A percentile compares a stretch with the other conserved stretches of the same genome.
Conservation (phyloP, 2,329 filamentous ascomycete species). For the Leptographium flavum region DNA sequence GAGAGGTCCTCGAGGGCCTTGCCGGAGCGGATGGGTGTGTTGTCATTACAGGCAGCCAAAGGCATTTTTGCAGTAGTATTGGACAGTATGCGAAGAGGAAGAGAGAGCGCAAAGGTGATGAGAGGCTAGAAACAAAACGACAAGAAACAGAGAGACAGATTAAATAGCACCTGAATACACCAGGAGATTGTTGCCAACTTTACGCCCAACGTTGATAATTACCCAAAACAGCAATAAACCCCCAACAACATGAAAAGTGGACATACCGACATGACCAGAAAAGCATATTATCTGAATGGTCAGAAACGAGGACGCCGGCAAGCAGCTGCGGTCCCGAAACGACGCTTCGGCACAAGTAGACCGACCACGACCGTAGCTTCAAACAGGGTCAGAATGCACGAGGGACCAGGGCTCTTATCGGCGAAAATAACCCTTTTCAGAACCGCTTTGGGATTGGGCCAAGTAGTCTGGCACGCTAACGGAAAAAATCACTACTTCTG, state of each 20-base stretch:
- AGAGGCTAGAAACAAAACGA: neutral
- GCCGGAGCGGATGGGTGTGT: neutral
- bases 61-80: neutral
- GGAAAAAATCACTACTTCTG: neutral
- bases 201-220: too few species aligned
- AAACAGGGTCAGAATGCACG: too few species aligned
- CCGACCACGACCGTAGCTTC: neutral
- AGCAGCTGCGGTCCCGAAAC: neutral
- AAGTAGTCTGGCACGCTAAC: neutral
- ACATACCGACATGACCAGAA: neutral
- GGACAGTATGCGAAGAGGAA: neutral
- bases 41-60: conserved; percentile 14
- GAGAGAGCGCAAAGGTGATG: neutral
- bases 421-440: too few species aligned
- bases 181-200: neutral
- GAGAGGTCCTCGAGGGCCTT: conserved; percentile 19
- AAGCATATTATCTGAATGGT: neutral
- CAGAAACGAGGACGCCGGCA: too few species aligned
- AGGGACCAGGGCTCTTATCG: too few species aligned
- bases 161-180: neutral
- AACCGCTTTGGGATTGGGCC: too few species aligned
- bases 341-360: neutral
- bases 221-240: too few species aligned
- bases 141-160: neutral
- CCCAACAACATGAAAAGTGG: too few species aligned